Conservation (phyloP, 768 basidiomycete genomes). For the Rhodotorula sphaerocarpa region DNA sequence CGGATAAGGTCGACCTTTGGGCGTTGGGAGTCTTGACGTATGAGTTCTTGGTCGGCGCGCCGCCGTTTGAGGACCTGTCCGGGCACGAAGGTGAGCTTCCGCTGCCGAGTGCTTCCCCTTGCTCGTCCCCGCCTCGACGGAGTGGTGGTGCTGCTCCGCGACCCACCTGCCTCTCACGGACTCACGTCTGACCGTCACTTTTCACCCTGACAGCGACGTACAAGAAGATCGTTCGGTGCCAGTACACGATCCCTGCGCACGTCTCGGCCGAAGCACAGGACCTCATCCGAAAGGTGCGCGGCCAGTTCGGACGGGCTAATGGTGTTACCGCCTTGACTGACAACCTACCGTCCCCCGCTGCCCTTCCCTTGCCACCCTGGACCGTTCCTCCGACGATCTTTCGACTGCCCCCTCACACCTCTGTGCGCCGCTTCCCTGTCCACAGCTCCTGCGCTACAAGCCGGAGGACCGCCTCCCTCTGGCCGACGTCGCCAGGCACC, state of each 20-base stretch:
- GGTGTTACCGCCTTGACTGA: no score
- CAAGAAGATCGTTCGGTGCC: conserved; percentile 76
- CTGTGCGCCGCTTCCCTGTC: conserved; percentile 41
- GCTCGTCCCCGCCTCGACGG: no score
- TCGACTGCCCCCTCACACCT: conserved; percentile 41
- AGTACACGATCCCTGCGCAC: conserved; percentile 57
- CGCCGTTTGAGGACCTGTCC: conserved; percentile 75
- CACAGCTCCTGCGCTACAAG: conserved; percentile 67
- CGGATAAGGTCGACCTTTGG: conserved; percentile 88
- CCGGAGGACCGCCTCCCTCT: conserved; percentile 69
- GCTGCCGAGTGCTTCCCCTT: no score
- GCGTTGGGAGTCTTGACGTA: conserved; percentile 93
- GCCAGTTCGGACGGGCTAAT: no score
- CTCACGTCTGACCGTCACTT: background rate
- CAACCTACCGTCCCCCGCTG: no score
- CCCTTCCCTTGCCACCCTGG: background rate
- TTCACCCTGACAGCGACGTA: conserved; percentile 62
- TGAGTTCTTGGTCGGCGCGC: conserved; percentile 79
- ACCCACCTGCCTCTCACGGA: no score
- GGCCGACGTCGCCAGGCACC: conserved; percentile 65
- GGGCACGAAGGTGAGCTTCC: conserved; percentile 69
- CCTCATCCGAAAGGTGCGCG: conserved; percentile 54
- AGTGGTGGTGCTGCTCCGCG: no score
- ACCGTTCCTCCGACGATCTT: background rate
- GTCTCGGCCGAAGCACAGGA: conserved; percentile 62